Evolutionary conservation across 2,329 filamentous ascomycete genomes (phyloP).

Genomic region (Hypomyces rosellus): DNA sequence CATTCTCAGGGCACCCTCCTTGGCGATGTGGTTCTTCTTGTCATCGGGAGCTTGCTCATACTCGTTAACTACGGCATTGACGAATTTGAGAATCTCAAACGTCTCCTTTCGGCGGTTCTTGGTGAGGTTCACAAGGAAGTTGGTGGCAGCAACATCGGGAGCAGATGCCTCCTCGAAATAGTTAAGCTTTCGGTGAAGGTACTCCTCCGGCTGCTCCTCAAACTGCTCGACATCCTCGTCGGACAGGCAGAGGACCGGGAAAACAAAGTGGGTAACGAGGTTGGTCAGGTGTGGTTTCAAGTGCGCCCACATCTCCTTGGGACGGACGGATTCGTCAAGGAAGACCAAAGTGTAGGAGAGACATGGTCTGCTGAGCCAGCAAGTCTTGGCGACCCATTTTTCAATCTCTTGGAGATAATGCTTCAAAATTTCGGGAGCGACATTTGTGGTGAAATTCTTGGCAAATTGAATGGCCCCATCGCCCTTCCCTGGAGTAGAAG

Average conservation of each 20-base stretch:
- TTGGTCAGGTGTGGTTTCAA: slow-evolving; percentile 91
- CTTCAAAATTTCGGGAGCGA: slow-evolving; percentile 94
- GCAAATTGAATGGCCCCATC: slow-evolving; percentile 76
- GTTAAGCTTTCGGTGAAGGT: slow-evolving; percentile 93
- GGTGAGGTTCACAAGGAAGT: slow-evolving; percentile 90
- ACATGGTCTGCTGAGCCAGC: slow-evolving; percentile 92
- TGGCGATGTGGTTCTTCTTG: slow-evolving; percentile 89
- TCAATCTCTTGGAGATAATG: slow-evolving; percentile 92
- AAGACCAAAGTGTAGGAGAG: slow-evolving; percentile 91
- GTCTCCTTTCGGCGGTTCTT: slow-evolving; percentile 94
- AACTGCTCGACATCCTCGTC: slow-evolving; percentile 92
- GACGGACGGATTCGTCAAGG: slow-evolving; percentile 94
- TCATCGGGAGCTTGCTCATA: slow-evolving; percentile 80
- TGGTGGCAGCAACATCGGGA: slow-evolving; percentile 91
- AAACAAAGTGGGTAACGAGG: slow-evolving; percentile 88
- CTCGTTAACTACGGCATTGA: slow-evolving; percentile 89
- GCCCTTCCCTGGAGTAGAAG: slow-evolving; percentile 63
- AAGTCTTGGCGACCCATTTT: slow-evolving; percentile 91
- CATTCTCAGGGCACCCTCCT: slow-evolving; percentile 95
- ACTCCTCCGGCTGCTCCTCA: slow-evolving; percentile 89
- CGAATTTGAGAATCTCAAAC: slow-evolving; percentile 87
- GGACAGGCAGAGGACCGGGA: slow-evolving; percentile 88
- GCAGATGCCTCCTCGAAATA: slow-evolving; percentile 96
- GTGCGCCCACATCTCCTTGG: slow-evolving; percentile 93
- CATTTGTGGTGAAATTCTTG: slow-evolving; percentile 83